Conservation (phyloP, 371 early-diverging fungal genomes). For the Vavraia culicis region DNA sequence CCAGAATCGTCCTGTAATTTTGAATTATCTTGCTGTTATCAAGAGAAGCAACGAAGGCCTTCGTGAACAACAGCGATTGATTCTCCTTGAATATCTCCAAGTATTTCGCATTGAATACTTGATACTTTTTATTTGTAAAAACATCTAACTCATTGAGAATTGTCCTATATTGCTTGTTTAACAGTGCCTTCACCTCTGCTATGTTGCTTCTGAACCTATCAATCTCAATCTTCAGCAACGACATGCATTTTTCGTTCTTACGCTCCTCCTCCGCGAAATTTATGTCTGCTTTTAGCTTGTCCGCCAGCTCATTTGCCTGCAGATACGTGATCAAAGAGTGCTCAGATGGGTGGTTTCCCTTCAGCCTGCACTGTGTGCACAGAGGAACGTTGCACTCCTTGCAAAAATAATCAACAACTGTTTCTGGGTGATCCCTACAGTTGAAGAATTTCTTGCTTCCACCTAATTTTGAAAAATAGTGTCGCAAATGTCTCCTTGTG, state of each 20-base stretch:
- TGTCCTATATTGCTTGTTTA: constrained; percentile 35
- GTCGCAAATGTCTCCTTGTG: constrained; percentile 37
- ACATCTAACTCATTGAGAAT: constrained; percentile 21
- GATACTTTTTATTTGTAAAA: constrained; percentile 32
- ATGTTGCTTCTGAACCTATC: constrained; percentile 30
- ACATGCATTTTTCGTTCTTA: background rate
- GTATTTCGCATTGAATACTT: constrained; percentile 38
- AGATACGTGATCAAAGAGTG: constrained; percentile 36
- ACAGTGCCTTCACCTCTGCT: constrained; percentile 3
- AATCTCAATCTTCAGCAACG: constrained; percentile 23
- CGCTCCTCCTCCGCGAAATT: background rate
- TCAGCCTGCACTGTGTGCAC: constrained; percentile 41
- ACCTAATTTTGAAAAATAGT: constrained; percentile 38
- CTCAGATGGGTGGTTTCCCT: constrained; percentile 32
- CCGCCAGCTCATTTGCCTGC: constrained; percentile 32
- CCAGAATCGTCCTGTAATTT: too few relatives aligned
- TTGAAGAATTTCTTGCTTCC: constrained; percentile 41
- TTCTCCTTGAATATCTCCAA: too few relatives aligned
- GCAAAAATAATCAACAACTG: constrained; percentile 41
- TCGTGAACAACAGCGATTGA: too few relatives aligned
- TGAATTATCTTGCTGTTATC: too few relatives aligned
- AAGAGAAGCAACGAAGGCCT: too few relatives aligned
- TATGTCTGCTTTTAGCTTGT: background rate
- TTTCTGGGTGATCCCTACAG: constrained; percentile 33
- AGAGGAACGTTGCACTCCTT: constrained; percentile 36